Percentiles rank a stretch among this genome's conserved stretches.
Evolutionary conservation across 768 basidiomycete genomes (phyloP).

Genomic region (Psilocybe azurescens): DNA sequence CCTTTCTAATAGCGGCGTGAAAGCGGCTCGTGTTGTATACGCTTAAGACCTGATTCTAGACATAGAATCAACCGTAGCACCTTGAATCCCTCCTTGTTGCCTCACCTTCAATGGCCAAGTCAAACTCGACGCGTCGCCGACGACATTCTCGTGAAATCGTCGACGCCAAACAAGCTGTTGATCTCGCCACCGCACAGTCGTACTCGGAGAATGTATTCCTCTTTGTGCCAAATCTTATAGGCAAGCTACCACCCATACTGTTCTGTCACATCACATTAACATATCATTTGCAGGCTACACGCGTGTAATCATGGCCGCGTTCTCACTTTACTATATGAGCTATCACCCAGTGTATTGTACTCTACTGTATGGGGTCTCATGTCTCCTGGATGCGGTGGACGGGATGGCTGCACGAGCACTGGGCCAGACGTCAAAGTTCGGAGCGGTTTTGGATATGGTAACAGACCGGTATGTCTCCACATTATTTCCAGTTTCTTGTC

Average conservation of each 20-base stretch:
- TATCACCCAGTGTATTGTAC: conserved; percentile 95
- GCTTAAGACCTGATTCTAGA: background rate
- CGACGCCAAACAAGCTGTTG: conserved; percentile 85
- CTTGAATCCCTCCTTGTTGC: background rate
- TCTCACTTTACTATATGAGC: conserved; percentile 92
- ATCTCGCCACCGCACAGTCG: conserved; percentile 83
- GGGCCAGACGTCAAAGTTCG: conserved; percentile 94
- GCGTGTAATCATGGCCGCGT: conserved; percentile 87
- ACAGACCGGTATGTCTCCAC: conserved; percentile 83
- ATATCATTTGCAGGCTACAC: conserved; percentile 65
- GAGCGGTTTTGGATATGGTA: conserved; percentile 98
- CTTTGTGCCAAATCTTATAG: conserved; percentile 97
- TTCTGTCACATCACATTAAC: conserved; percentile 16
- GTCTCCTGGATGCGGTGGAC: conserved; percentile 93
- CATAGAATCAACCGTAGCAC: background rate
- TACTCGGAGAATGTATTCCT: conserved; percentile 97
- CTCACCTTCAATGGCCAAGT: conserved; percentile 32
- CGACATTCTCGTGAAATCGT: conserved; percentile 69
- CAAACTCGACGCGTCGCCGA: conserved; percentile 46
- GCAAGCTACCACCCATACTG: conserved; percentile 44
- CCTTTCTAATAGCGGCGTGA: background rate
- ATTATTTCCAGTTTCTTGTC: background rate
- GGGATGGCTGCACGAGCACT: conserved; percentile 90
- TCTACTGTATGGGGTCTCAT: conserved; percentile 86
- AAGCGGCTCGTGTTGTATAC: background rate